phyloP scores from a whole-genome alignment of 495 filamentous ascomycete genomes.

The Paragyromitra xinjiangensis region DNA sequence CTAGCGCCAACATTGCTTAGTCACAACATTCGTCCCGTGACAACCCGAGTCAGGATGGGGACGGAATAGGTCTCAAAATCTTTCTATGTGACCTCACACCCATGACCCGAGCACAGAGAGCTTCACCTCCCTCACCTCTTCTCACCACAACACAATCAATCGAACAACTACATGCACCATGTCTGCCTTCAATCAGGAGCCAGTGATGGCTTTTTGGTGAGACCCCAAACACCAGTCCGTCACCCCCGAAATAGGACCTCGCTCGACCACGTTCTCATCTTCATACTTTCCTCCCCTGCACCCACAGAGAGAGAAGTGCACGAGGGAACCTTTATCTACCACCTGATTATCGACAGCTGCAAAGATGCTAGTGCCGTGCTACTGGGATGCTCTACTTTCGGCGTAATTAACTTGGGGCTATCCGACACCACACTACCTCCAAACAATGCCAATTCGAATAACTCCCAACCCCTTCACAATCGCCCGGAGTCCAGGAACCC shows the following conservation, averaged over 20 bases:
- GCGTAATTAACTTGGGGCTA: background rate
- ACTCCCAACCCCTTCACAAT: background rate
- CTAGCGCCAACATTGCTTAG: no score
- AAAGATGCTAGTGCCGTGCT: no score
- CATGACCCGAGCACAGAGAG: background rate
- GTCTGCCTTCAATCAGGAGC: background rate
- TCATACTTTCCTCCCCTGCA: background rate
- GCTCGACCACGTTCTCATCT: slow-evolving; percentile 1
- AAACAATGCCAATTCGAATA: background rate
- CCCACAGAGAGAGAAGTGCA: background rate
- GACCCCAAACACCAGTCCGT: background rate
- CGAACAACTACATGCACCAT: background rate
- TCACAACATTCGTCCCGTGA: no score
- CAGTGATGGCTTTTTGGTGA: background rate
- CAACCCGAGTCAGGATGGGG: no score
- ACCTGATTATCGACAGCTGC: background rate
- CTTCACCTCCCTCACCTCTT: background rate
- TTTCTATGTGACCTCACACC: no score
- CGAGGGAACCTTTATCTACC: background rate
- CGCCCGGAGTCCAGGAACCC: background rate
- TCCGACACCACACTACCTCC: background rate
- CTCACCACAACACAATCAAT: background rate
- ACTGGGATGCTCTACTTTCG: background rate
- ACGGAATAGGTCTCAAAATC: no score
- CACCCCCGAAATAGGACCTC: background rate